Evolutionary conservation across 1,284 basidiomycete species (phyloP).

Genomic region (Rhodotorula mucilaginosa): DNA sequence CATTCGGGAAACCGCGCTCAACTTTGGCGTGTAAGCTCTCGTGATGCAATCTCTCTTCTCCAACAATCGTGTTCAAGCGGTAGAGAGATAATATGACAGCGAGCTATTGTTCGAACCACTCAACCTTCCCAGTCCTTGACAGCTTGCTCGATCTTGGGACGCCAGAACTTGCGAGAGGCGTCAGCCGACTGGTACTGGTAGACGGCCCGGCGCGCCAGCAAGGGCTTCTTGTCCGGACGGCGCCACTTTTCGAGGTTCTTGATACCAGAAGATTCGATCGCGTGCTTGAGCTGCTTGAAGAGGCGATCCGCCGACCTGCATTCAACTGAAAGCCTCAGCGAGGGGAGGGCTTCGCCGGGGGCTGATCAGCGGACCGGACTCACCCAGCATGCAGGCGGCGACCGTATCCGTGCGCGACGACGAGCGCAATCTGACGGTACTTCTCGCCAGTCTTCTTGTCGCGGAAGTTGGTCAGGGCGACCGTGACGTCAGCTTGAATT

Average conservation of each 20-base stretch:
- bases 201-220: constrained; percentile 35
- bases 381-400: constrained; percentile 9
- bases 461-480: constrained; percentile 37
- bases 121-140: constrained; percentile 25
- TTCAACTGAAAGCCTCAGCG: too few species aligned
- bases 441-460: constrained; percentile 26
- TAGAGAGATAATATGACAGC: neutral
- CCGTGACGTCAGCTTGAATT: constrained; percentile 42
- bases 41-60: too few species aligned
- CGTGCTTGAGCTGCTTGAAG: constrained; percentile 29
- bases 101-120: neutral
- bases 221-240: constrained; percentile 36
- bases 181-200: constrained; percentile 19
- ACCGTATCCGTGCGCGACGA: constrained; percentile 43
- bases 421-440: constrained; percentile 40
- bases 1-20: constrained; percentile 72
- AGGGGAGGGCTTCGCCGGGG: neutral
- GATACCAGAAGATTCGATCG: constrained; percentile 30
- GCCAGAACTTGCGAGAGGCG: constrained; percentile 26
- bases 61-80: neutral
- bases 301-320: constrained; percentile 25
- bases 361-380: neutral
- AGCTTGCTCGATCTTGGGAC: constrained; percentile 22
- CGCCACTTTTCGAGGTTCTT: constrained; percentile 33
- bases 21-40: constrained; percentile 55